These are phyloP conservation scores for Trichoderma virens DNA, from an alignment of 495 filamentous ascomycete species.

Conservation along the genomic window DNA sequence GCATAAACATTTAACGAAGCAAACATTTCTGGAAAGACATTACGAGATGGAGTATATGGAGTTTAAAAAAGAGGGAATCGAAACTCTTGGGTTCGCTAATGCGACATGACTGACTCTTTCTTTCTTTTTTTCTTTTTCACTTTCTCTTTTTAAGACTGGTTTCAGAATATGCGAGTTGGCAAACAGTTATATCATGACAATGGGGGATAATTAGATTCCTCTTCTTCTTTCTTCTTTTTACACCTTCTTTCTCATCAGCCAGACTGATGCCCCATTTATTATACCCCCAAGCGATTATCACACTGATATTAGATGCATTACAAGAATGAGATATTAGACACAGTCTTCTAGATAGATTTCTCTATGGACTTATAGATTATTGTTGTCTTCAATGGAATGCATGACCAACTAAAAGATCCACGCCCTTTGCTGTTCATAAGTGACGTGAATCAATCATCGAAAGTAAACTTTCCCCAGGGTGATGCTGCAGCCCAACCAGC, in stretches of 20 bases:
- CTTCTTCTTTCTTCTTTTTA: background rate
- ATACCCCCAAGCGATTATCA: background rate
- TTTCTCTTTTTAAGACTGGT: background rate
- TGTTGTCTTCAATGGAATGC: no score
- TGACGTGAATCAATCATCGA: constrained; percentile 1
- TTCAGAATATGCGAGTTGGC: no score
- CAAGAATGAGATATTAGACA: background rate
- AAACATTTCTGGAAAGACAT: background rate
- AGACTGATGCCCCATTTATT: background rate
- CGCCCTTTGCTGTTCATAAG: no score
- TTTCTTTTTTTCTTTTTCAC: background rate
- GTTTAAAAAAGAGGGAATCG: background rate
- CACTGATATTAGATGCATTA: background rate
- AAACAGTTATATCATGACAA: no score
- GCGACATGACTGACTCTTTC: background rate
- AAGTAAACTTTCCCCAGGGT: constrained; percentile 17
- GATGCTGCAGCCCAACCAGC: constrained; percentile 27
- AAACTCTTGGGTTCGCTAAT: background rate
- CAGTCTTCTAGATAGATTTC: background rate
- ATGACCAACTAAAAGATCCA: no score
- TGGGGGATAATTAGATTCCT: no score
- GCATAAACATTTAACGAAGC: background rate
- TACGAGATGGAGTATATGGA: background rate
- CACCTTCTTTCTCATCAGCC: background rate
- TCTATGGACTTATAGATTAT: background rate